Conservation (phyloP, 352 stramenopile genomes). For the Stramenopiles sp. region DNA sequence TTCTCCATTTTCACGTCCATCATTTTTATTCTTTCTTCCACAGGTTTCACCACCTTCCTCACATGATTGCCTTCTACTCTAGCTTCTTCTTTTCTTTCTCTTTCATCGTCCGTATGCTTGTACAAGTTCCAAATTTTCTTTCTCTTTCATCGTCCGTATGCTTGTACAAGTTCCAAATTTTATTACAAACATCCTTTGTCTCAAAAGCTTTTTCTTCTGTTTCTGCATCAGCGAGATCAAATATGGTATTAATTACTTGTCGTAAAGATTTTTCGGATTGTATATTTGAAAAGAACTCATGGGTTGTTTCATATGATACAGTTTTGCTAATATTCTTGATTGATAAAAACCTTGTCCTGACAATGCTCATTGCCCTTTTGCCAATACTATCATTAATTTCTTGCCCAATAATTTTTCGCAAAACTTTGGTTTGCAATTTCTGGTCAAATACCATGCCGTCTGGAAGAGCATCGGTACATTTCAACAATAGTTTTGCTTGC, state of each 20-base stretch:
- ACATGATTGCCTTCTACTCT: neutral
- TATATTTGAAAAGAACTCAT: constrained; percentile 10
- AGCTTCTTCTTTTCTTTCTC: neutral
- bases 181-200: constrained; percentile 4
- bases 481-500: constrained; percentile 1
- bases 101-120: neutral
- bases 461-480: constrained; percentile 1
- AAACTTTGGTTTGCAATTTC: constrained; percentile 7
- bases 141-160: neutral
- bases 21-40: neutral
- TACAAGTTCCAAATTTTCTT: neutral
- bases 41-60: neutral
- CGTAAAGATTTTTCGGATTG: constrained; percentile 9
- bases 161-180: constrained; percentile 9
- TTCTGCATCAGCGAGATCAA: neutral
- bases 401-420: neutral
- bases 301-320: constrained; percentile 10
- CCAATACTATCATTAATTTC: neutral
- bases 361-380: neutral
- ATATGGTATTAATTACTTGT: neutral
- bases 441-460: constrained; percentile 11
- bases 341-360: neutral
- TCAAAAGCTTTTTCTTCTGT: constrained; percentile 12
- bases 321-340: constrained; percentile 1
- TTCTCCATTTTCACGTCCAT: neutral